Evolutionary conservation across 345 rosid genomes (phyloP), one percentile per base, ranked within the genome.

Genomic region (Pistacia vera): DNA sequence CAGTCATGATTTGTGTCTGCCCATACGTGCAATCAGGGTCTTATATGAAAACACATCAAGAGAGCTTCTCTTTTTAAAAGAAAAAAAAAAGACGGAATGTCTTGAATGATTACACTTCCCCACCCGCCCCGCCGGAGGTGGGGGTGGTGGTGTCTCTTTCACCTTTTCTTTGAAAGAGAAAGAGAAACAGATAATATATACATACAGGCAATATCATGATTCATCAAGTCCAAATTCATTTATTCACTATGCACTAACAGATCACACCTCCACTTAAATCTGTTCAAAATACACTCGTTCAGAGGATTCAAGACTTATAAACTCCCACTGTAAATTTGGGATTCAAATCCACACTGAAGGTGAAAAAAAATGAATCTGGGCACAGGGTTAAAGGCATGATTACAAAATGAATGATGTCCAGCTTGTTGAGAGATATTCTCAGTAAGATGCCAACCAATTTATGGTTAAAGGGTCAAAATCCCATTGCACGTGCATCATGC

Each of bases 401-500:
- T 76, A 72, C 71, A 76, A 76, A 68, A 72, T 73, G 74, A 78
- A 76, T 81, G 83, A 76, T 74, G 35, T 81, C 82, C 87, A 84
- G 83, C 84, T 81, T 79, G 66, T 46, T 71, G 13, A 20, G 70
- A 76, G 70, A 76, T 3, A 85, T 61, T 14, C 49, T 73, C 77
- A 67, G 76, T 65, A 62, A 62, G 84, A 51, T 30, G 33, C 33
- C 33, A 30, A 30, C 33, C 33, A 30, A 38, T 38, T 38, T 38
- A 38, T 38, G 41, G 6, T 38, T 38, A 6, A 38, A 38, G 41
- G 5, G 41, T 4, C 7, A 55, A 62, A 74, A 54, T 44, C 38
- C 77, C 57, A 82, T 66, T 71, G 78, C 89, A 82, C 87, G 87
- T 83, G 89, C 71, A 74, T 76, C 84, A 67, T 77, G 71, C 69